These are phyloP conservation scores for Micractinium conductrix DNA, from an alignment of 139 green algal species.

Conservation along the genomic window DNA sequence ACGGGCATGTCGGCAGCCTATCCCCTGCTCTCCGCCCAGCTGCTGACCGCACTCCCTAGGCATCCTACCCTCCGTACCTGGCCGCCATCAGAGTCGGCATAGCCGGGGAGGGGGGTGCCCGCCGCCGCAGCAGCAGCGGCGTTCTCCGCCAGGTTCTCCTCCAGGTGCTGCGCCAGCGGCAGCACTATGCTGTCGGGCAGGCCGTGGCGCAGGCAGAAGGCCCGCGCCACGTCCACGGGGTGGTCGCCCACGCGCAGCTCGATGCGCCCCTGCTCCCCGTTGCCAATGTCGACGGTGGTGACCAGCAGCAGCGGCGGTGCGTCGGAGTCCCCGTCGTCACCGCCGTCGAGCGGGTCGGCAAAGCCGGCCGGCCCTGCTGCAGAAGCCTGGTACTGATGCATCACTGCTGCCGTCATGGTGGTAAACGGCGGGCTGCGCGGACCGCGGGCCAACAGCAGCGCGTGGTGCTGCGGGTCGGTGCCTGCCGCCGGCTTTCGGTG, in stretches of 20 bases:
- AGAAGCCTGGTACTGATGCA: background rate
- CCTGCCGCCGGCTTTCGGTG: background rate
- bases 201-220: slow-evolving; percentile 71
- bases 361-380: background rate
- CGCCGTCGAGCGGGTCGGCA: too few relatives aligned
- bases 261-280: slow-evolving; percentile 66
- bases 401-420: background rate
- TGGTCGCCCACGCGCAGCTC: slow-evolving; percentile 71
- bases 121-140: background rate
- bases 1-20: too few relatives aligned
- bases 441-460: background rate
- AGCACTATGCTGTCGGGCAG: slow-evolving; percentile 67
- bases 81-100: too few relatives aligned
- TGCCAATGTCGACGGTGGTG: slow-evolving; percentile 87
- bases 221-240: slow-evolving; percentile 59
- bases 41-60: too few relatives aligned
- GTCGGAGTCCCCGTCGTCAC: background rate
- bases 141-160: slow-evolving; percentile 65
- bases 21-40: too few relatives aligned
- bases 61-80: too few relatives aligned
- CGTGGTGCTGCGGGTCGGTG: background rate
- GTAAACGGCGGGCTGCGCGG: too few relatives aligned
- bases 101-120: too few relatives aligned
- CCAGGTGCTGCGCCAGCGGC: slow-evolving; percentile 74
- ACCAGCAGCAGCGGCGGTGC: slow-evolving; percentile 67